Base-by-base conservation (phyloP, 768 basidiomycete species). In the Phlebiopsis flavidoalba region DNA sequence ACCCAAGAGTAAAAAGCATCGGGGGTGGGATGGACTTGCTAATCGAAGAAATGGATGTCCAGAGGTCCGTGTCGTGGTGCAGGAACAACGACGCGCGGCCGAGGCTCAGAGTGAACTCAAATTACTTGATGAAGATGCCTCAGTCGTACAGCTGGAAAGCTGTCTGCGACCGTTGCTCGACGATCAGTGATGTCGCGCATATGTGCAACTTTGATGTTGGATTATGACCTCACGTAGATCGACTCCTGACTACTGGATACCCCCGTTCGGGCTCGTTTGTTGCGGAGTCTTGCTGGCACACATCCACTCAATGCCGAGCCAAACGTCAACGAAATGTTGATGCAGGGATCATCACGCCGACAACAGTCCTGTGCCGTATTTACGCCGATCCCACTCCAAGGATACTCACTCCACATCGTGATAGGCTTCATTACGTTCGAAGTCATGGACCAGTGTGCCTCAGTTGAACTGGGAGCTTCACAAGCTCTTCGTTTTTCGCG, bases 261-360 rank as follows among this genome's bases (percentile, higher is more conserved):
- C 66, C 66, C 6, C 64, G 66, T 31, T 65, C 64, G 0, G n/a
- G 10, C 58, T 3, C 37, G 57, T 10, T 59, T 67, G 17, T 49
- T 64, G 2, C 62, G 66, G n/a, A n/a, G n/a, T 4, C 57, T 67
- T 19, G 63, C 66, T 1, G 66, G 66, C 5, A 64, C 61, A 36
- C 64, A 65, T 45, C 66, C 66, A 2, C n/a, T 67, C 12, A 67
- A 67, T 51, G 66, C 64, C 1, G 66, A 67, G 43, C 19, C 63
- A 14, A 22, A 57, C 37, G 59, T 64, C 26, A 24, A 22, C 17
- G 47, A 53, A 19, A 50, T 67, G n/a, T 65, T 46, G 63, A 60
- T 1, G 66, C 63, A 2, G 66, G 67, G 1, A 57, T 67, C 58
- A 57, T 65, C 35, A 67, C 66, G 0, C 66, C 66, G 1, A 67